phyloP scores from a whole-genome alignment of 2,329 filamentous ascomycete species.

The Colletotrichum ledebouriae region DNA sequence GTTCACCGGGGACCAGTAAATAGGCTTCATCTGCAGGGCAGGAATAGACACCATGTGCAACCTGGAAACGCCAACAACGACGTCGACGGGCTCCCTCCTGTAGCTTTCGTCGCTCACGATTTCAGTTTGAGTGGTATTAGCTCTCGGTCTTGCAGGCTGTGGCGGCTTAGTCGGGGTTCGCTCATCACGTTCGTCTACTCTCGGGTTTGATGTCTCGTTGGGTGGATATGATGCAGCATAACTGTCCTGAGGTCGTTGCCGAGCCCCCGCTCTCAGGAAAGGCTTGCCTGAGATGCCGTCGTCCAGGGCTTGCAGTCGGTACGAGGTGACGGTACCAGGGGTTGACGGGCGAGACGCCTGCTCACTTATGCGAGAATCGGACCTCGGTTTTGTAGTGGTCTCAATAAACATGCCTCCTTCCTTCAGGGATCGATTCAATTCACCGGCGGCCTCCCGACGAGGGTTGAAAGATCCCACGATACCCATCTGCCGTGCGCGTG shows the following conservation, averaged over 20 bases:
- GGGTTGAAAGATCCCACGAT: constrained; percentile 39
- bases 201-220: background rate
- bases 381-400: constrained; percentile 21
- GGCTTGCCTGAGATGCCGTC: constrained; percentile 69
- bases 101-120: constrained; percentile 24
- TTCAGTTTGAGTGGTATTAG: constrained; percentile 4
- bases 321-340: constrained; percentile 11
- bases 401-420: constrained; percentile 11
- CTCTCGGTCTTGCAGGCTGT: constrained; percentile 4
- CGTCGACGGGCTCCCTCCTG: constrained; percentile 59
- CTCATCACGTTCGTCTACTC: background rate
- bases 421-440: constrained; percentile 17
- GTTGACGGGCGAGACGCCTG: constrained; percentile 36
- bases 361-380: constrained; percentile 37
- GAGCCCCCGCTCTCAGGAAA: constrained; percentile 61
- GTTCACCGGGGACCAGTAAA: constrained; percentile 96
- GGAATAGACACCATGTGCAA: constrained; percentile 91
- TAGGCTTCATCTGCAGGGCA: constrained; percentile 89
- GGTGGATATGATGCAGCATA: constrained; percentile 42
- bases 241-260: constrained; percentile 44
- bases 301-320: constrained; percentile 48
- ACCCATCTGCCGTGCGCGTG: constrained; percentile 39
- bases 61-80: constrained; percentile 90
- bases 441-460: constrained; percentile 27
- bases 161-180: background rate